These are phyloP conservation scores for Sanguinoderma infundibulare DNA, from an alignment of 1,284 basidiomycete species.

Conservation along the genomic window DNA sequence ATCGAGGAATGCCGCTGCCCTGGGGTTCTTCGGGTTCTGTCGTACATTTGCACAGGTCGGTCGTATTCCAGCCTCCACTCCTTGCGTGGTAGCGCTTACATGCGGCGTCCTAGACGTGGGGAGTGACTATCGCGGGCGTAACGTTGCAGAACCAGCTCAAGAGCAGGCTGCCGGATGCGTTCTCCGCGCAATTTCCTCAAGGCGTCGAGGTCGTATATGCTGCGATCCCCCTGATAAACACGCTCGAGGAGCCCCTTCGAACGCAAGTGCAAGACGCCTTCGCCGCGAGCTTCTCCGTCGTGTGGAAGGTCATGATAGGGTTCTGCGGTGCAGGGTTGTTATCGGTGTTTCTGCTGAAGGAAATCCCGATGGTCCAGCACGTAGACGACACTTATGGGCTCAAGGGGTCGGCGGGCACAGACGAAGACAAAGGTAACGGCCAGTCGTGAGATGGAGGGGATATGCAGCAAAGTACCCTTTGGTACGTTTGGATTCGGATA, in stretches of 20 bases:
- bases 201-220: constrained; percentile 42
- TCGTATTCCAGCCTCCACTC: background rate
- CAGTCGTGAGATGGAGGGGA: background rate
- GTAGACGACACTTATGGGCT: constrained; percentile 33
- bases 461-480: background rate
- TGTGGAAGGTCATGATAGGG: constrained; percentile 43
- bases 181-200: constrained; percentile 36
- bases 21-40: constrained; percentile 39
- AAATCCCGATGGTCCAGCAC: constrained; percentile 36
- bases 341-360: constrained; percentile 37
- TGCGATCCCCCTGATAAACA: constrained; percentile 39
- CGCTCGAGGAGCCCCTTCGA: constrained; percentile 37
- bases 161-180: constrained; percentile 37
- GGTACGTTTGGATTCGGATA: no score
- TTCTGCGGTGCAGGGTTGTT: constrained; percentile 39
- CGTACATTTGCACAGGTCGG: constrained; percentile 34
- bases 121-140: constrained; percentile 42
- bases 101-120: constrained; percentile 38
- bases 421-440: background rate
- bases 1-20: constrained; percentile 31
- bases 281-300: constrained; percentile 34
- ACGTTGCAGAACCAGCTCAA: constrained; percentile 46
- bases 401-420: background rate
- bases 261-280: constrained; percentile 40
- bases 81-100: background rate